A percentile compares a stretch with the other conserved stretches of the same genome.
Evolutionary conservation across 2,329 filamentous ascomycete genomes (phyloP).

Genomic region (Paracamarosporium sp.): DNA sequence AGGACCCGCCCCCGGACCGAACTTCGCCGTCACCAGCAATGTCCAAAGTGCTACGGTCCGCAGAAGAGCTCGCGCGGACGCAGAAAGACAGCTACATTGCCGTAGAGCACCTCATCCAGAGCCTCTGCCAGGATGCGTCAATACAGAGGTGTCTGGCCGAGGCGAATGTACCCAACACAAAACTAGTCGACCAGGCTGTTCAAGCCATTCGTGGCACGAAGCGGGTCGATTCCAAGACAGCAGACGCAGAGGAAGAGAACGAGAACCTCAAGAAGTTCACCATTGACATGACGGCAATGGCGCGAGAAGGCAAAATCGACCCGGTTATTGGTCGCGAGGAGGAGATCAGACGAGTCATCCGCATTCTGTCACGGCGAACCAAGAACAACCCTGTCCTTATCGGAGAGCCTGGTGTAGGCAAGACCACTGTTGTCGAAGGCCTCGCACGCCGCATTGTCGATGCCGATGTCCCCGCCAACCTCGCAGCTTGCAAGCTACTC

Average conservation of each 20-base stretch:
- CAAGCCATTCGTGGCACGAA: slow-evolving; percentile 90
- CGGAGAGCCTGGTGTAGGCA: slow-evolving; percentile 96
- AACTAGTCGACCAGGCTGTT: slow-evolving; percentile 89
- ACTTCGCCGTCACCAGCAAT: slow-evolving; percentile 84
- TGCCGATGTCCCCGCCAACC: slow-evolving; percentile 92
- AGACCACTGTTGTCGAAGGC: slow-evolving; percentile 97
- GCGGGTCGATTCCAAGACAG: slow-evolving; percentile 94
- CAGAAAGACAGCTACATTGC: slow-evolving; percentile 96
- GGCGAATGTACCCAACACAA: slow-evolving; percentile 88
- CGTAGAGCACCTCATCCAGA: slow-evolving; percentile 90
- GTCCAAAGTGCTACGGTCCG: slow-evolving; percentile 80
- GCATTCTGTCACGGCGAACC: slow-evolving; percentile 89
- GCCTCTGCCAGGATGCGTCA: slow-evolving; percentile 77
- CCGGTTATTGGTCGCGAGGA: slow-evolving; percentile 97
- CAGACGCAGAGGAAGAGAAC: slow-evolving; percentile 88
- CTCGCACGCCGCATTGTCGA: slow-evolving; percentile 96
- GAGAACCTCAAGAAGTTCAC: slow-evolving; percentile 98
- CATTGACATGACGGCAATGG: slow-evolving; percentile 97
- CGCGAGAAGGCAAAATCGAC: slow-evolving; percentile 95
- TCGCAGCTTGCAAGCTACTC: slow-evolving; percentile 90
- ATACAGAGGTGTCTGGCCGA: slow-evolving; percentile 81
- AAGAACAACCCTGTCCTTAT: slow-evolving; percentile 99
- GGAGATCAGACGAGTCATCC: slow-evolving; percentile 89
- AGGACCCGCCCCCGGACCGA: slow-evolving; percentile 91
- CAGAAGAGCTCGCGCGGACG: slow-evolving; percentile 91